Percentiles rank a stretch among this genome's conserved stretches.
Evolutionary conservation across 768 basidiomycete species (phyloP).

Genomic region (Hygrophoropsis aurantiaca): DNA sequence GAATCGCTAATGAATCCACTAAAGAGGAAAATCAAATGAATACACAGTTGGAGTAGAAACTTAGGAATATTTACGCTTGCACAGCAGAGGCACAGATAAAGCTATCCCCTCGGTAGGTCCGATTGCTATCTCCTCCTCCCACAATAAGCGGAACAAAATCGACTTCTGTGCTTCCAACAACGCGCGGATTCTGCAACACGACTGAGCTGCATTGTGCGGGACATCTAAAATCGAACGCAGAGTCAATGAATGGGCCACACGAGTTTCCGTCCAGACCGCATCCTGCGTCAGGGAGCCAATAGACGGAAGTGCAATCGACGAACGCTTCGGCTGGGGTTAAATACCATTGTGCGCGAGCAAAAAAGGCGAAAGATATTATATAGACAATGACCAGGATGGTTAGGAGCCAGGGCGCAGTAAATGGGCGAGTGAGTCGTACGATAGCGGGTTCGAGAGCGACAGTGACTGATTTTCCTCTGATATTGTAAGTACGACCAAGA

Average conservation of each 20-base stretch:
- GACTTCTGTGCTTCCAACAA: constrained; percentile 65
- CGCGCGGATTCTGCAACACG: constrained; percentile 69
- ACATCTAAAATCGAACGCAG: constrained; percentile 74
- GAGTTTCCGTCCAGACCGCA: constrained; percentile 70
- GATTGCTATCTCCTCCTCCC: constrained; percentile 74
- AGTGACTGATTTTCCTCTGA: constrained; percentile 35
- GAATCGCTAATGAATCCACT: constrained; percentile 66
- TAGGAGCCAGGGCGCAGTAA: constrained; percentile 56
- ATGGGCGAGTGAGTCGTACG: constrained; percentile 48
- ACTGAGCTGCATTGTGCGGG: constrained; percentile 68
- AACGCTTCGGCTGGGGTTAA: constrained; percentile 63
- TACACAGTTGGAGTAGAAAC: constrained; percentile 4
- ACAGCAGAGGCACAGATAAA: constrained; percentile 85
- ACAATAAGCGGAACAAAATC: constrained; percentile 75
- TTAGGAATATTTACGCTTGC: constrained; percentile 59
- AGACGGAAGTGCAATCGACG: constrained; percentile 66
- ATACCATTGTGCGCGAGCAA: constrained; percentile 72
- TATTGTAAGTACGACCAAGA: constrained; percentile 47
- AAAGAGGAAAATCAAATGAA: too few species aligned
- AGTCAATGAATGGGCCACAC: constrained; percentile 65
- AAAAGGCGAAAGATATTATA: constrained; percentile 72
- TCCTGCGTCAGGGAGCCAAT: constrained; percentile 65
- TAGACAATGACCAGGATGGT: constrained; percentile 56
- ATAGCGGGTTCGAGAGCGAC: constrained; percentile 56
- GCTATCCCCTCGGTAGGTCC: constrained; percentile 79